Conservation (phyloP, 345 rosid genomes). For the Raphanus raphanistrum region DNA sequence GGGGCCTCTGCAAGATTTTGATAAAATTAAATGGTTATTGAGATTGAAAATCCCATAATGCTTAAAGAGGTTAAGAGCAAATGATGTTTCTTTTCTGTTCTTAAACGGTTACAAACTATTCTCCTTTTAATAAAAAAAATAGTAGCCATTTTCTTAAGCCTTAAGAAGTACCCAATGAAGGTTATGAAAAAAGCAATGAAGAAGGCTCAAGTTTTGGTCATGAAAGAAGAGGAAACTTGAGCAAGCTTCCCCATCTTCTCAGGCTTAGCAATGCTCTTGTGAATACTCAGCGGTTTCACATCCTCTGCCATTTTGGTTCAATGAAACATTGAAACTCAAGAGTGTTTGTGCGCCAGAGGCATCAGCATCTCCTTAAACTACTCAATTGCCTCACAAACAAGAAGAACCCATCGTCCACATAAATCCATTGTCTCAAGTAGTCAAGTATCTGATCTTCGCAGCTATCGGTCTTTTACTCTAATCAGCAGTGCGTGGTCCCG, state of each 20-base stretch:
- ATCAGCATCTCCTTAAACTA: slow-evolving; percentile 23
- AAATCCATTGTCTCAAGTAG: slow-evolving; percentile 2
- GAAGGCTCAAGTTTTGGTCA: slow-evolving; percentile 62
- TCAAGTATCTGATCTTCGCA: slow-evolving; percentile 14
- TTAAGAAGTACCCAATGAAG: slow-evolving; percentile 31
- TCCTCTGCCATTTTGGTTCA: slow-evolving; percentile 58
- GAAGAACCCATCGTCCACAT: slow-evolving; percentile 35
- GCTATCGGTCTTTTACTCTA: slow-evolving; percentile 19
- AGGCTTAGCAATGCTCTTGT: slow-evolving; percentile 33
- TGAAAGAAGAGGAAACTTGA: slow-evolving; percentile 44
- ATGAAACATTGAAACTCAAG: slow-evolving; percentile 17
- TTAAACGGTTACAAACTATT: slow-evolving; percentile 26
- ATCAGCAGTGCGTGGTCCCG: slow-evolving; percentile 57
- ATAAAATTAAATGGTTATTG: slow-evolving; percentile 45
- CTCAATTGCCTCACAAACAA: slow-evolving; percentile 11
- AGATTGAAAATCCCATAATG: slow-evolving; percentile 31
- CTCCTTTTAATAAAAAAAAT: background rate
- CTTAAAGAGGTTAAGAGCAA: background rate
- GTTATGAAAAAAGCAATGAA: slow-evolving; percentile 59
- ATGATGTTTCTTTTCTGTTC: background rate
- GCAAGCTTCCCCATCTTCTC: slow-evolving; percentile 10
- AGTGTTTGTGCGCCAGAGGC: background rate
- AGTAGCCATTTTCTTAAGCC: background rate
- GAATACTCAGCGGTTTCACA: slow-evolving; percentile 46
- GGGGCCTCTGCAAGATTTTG: slow-evolving; percentile 16